A percentile compares a stretch with the other conserved stretches of the same genome.
Evolutionary conservation across 306 rosid species (phyloP).

Genomic region (Vachellia collinsii): DNA sequence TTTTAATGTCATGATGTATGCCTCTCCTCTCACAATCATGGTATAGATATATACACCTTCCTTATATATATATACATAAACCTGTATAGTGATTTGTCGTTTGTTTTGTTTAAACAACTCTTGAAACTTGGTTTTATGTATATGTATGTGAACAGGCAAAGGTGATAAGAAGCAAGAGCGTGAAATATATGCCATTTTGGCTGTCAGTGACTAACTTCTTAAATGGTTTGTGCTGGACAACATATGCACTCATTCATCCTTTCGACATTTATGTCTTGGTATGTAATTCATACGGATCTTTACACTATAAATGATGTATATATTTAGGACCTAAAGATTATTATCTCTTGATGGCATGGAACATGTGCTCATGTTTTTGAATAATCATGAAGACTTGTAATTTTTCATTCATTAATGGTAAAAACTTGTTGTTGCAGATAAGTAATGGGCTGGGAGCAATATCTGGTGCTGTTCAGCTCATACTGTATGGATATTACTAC

Average conservation of each 20-base stretch:
- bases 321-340: too few species aligned
- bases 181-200: conserved; percentile 74
- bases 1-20: neutral
- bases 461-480: neutral
- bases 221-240: conserved; percentile 75
- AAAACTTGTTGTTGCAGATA: neutral
- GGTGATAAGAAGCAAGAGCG: conserved; percentile 72
- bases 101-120: too few species aligned
- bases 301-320: too few species aligned
- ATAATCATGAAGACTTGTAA: too few species aligned
- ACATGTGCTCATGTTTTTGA: too few species aligned
- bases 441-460: neutral
- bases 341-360: too few species aligned
- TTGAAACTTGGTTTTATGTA: too few species aligned
- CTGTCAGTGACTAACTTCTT: conserved; percentile 71
- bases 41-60: neutral
- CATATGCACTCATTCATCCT: conserved; percentile 71
- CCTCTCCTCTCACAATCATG: neutral
- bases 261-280: conserved; percentile 66
- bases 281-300: too few species aligned
- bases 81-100: too few species aligned
- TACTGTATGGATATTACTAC: neutral
- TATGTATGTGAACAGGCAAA: conserved; percentile 42
- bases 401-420: too few species aligned
- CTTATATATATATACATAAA: too few species aligned